phyloP scores from a whole-genome alignment of 2,329 filamentous ascomycete genomes.

The Rutstroemia sp. region DNA sequence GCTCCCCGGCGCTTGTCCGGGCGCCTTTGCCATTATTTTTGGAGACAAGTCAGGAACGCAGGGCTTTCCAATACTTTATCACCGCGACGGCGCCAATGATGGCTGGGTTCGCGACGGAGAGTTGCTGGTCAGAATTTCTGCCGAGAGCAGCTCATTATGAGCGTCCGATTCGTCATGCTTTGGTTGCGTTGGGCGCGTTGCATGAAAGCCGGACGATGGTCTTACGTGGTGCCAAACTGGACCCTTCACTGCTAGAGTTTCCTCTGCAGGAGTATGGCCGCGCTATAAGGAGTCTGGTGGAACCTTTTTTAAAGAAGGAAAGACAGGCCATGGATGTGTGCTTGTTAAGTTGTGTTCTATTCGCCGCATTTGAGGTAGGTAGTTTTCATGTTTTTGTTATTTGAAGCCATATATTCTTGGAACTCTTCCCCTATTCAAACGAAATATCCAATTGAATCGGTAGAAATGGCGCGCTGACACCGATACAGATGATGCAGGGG shows the following conservation, averaged over 20 bases:
- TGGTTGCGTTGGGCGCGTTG: not conserved
- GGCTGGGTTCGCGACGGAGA: not conserved
- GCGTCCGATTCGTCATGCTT: not conserved
- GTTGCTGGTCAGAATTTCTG: not conserved
- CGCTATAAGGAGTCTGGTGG: not conserved
- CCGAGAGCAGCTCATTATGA: not conserved
- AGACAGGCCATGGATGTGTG: slow-evolving; percentile 2
- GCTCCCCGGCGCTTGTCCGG: not conserved
- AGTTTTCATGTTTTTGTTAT: not conserved
- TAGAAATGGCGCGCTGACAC: not conserved
- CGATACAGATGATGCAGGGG: slow-evolving; percentile 16
- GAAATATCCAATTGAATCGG: too few relatives aligned
- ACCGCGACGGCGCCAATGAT: not conserved
- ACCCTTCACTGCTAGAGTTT: not conserved
- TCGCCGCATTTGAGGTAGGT: slow-evolving; percentile 1
- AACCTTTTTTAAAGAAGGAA: not conserved
- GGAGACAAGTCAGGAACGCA: not conserved
- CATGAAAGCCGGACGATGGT: not conserved
- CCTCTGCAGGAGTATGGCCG: not conserved
- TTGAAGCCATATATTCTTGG: not conserved
- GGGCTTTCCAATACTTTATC: slow-evolving; percentile 3
- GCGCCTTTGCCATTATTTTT: not conserved
- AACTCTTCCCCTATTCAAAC: not conserved
- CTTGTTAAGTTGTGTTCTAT: slow-evolving; percentile 1
- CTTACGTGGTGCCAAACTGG: not conserved